Evolutionary conservation across 192 early-diverging fungal species (phyloP).

Genomic region (Pecoramyces ruminantium): DNA sequence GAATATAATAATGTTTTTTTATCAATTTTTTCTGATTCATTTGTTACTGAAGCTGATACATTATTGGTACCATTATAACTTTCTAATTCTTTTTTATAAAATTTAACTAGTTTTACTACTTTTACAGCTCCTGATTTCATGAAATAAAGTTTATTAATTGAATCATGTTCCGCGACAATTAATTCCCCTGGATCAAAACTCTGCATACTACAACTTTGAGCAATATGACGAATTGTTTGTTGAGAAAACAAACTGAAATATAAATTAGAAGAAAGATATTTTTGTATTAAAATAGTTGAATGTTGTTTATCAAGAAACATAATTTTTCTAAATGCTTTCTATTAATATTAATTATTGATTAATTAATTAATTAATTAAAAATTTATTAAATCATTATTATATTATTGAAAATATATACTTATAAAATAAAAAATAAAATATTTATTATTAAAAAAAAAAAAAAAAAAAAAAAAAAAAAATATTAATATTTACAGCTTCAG

Average conservation of each 20-base stretch:
- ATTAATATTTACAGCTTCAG: not conserved
- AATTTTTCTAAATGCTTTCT: not conserved
- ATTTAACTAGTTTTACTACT: not conserved
- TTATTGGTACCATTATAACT: not conserved
- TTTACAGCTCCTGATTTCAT: not conserved
- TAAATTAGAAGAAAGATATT: not conserved
- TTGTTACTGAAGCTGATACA: too few relatives aligned
- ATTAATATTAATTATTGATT: not conserved
- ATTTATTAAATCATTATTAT: too few relatives aligned
- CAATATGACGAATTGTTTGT: not conserved
- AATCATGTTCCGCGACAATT: not conserved
- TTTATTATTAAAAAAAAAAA: too few relatives aligned
- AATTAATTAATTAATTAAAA: too few relatives aligned
- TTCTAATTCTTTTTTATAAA: not conserved
- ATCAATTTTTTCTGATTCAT: not conserved
- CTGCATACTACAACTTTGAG: not conserved
- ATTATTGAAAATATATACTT: too few relatives aligned
- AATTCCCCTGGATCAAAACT: not conserved
- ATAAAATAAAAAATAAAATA: too few relatives aligned
- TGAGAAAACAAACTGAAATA: not conserved
- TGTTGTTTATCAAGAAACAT: not conserved
- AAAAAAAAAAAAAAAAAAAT: too few relatives aligned
- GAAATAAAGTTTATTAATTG: not conserved
- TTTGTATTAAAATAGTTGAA: not conserved
- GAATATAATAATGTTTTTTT: not conserved